Evolutionary conservation across 768 basidiomycete genomes (phyloP).

Genomic region (Tricholoma hemisulphureum): DNA sequence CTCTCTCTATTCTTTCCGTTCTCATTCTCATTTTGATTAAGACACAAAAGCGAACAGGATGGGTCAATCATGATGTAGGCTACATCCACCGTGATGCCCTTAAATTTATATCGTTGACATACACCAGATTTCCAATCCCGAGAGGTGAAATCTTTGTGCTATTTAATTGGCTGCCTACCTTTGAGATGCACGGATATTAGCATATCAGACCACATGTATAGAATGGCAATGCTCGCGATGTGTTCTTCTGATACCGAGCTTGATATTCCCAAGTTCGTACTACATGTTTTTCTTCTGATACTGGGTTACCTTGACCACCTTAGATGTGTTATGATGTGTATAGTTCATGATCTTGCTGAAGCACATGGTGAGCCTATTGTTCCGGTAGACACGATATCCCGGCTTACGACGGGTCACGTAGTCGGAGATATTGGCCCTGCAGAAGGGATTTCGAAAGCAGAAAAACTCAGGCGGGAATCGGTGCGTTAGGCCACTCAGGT

Average conservation of each 20-base stretch:
- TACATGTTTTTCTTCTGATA: no score
- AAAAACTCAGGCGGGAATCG: constrained; percentile 76
- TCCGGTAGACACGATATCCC: background rate
- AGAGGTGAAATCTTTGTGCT: constrained; percentile 55
- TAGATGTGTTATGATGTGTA: constrained; percentile 84
- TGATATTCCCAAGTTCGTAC: constrained; percentile 67
- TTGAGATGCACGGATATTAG: constrained; percentile 35
- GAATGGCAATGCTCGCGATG: constrained; percentile 95
- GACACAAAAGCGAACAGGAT: constrained; percentile 96
- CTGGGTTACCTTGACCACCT: background rate
- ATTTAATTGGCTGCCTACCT: no score
- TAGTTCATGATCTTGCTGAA: constrained; percentile 96
- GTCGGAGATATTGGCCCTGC: constrained; percentile 94
- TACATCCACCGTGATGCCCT: background rate
- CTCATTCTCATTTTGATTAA: constrained; percentile 25
- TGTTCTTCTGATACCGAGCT: constrained; percentile 72
- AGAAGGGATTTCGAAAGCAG: constrained; percentile 79
- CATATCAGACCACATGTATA: constrained; percentile 96
- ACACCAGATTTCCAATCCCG: constrained; percentile 71
- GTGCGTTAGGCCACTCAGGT: constrained; percentile 34
- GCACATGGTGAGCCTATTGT: constrained; percentile 66
- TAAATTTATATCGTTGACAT: background rate
- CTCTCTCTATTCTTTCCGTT: background rate
- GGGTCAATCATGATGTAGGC: constrained; percentile 79
- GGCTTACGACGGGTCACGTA: constrained; percentile 20